Conservation (phyloP, 2,329 filamentous ascomycete genomes). For the Aspergillus neoniger region DNA sequence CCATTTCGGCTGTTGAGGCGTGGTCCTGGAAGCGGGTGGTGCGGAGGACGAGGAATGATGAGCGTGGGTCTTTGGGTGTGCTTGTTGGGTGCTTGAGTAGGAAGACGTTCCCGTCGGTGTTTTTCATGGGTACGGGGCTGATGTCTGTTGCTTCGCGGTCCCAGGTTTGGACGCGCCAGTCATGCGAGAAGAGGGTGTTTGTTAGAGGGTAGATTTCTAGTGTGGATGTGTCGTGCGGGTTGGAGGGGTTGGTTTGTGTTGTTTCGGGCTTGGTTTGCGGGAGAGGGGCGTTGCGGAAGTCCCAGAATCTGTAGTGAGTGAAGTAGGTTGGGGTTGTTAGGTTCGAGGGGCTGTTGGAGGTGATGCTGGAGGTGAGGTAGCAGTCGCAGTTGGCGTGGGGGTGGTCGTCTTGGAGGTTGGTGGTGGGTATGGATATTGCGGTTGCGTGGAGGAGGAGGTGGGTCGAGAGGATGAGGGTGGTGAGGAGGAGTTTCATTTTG, state of each 20-base stretch:
- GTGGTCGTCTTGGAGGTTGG: constrained; percentile 10
- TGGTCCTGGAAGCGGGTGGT: constrained; percentile 46
- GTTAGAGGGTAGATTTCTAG: constrained; percentile 31
- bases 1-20: constrained; percentile 53
- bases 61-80: constrained; percentile 15
- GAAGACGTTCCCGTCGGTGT: constrained; percentile 52
- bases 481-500: constrained; percentile 3
- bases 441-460: background rate
- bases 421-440: background rate
- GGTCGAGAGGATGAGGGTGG: constrained; percentile 1
- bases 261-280: background rate
- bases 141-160: constrained; percentile 40
- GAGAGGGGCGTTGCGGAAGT: constrained; percentile 50
- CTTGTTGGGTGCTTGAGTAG: constrained; percentile 35
- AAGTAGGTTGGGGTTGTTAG: constrained; percentile 48
- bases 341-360: constrained; percentile 49
- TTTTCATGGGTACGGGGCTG: constrained; percentile 46
- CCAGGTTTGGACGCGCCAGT: constrained; percentile 51
- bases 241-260: background rate
- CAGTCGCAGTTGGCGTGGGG: constrained; percentile 43
- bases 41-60: constrained; percentile 48
- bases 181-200: constrained; percentile 34
- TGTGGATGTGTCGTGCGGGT: constrained; percentile 1
- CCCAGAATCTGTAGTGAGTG: constrained; percentile 54
- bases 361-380: constrained; percentile 46